A percentile compares a stretch with the other conserved stretches of the same genome.
Evolutionary conservation across 306 rosid genomes (phyloP).

Genomic region (Glycine soja): DNA sequence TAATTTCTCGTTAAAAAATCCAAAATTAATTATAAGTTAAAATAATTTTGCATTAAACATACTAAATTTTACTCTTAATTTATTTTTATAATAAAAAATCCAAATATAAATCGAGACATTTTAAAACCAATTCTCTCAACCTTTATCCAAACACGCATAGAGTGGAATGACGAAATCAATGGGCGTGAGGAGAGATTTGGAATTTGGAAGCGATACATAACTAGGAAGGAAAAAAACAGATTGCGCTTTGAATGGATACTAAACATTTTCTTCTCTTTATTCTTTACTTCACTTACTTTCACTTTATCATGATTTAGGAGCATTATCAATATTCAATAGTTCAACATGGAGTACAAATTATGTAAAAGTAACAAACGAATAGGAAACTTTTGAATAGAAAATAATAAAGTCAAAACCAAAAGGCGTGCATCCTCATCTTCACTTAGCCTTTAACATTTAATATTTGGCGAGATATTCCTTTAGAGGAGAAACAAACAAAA

Average conservation of each 20-base stretch:
- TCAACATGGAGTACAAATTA: neutral
- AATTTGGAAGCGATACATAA: neutral
- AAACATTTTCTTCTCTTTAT: neutral
- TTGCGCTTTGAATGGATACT: neutral
- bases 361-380: too few species aligned
- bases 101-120: too few species aligned
- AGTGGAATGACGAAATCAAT: too few species aligned
- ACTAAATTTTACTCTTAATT: too few species aligned
- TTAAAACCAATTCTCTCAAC: too few species aligned
- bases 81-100: too few species aligned
- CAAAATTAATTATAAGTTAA: too few species aligned
- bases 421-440: conserved; percentile 5
- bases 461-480: conserved; percentile 6
- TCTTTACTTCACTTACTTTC: neutral
- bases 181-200: too few species aligned
- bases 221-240: neutral
- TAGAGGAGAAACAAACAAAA: neutral
- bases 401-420: neutral
- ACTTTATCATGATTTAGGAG: neutral
- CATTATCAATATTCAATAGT: neutral
- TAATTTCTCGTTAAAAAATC: too few species aligned
- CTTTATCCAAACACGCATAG: too few species aligned
- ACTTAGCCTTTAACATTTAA: conserved; percentile 2
- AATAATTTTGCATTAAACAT: too few species aligned
- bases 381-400: too few species aligned